phyloP scores from a whole-genome alignment of 495 filamentous ascomycete species.

The Oidiodendron maius region DNA sequence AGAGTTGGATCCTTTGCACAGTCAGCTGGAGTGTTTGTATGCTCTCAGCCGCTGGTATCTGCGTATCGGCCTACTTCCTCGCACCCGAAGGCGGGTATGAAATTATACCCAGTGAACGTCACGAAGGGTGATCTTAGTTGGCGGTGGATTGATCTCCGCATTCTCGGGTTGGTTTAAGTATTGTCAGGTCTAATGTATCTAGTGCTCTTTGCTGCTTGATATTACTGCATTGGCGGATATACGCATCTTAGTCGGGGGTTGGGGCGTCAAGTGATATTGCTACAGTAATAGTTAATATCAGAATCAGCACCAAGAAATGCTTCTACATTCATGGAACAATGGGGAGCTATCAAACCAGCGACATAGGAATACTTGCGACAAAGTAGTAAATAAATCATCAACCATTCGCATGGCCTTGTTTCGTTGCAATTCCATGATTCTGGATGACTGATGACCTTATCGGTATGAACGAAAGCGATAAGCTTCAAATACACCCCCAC shows the following conservation, averaged over 20 bases:
- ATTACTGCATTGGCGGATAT: slow-evolving; percentile 2
- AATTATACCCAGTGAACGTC: slow-evolving; percentile 32
- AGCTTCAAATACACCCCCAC: neutral
- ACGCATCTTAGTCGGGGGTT: neutral
- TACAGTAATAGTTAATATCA: too few relatives aligned
- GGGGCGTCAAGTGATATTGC: neutral
- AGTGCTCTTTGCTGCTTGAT: neutral
- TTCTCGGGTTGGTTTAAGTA: neutral
- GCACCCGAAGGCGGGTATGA: slow-evolving; percentile 86
- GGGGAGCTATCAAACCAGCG: too few relatives aligned
- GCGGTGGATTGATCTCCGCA: neutral
- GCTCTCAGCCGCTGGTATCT: slow-evolving; percentile 54
- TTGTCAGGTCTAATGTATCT: neutral
- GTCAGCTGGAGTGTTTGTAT: slow-evolving; percentile 63
- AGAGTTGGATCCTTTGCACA: slow-evolving; percentile 71
- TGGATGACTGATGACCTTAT: too few relatives aligned
- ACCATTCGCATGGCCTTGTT: too few relatives aligned
- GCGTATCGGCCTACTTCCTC: slow-evolving; percentile 57
- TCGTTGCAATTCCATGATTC: too few relatives aligned
- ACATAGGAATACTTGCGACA: too few relatives aligned
- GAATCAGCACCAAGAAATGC: too few relatives aligned
- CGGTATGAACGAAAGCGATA: too few relatives aligned
- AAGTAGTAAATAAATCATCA: too few relatives aligned
- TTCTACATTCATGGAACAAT: too few relatives aligned
- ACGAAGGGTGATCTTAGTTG: slow-evolving; percentile 2